Evolutionary conservation across 305 asterid genomes (phyloP).

Genomic region (Fraxinus velutina): DNA sequence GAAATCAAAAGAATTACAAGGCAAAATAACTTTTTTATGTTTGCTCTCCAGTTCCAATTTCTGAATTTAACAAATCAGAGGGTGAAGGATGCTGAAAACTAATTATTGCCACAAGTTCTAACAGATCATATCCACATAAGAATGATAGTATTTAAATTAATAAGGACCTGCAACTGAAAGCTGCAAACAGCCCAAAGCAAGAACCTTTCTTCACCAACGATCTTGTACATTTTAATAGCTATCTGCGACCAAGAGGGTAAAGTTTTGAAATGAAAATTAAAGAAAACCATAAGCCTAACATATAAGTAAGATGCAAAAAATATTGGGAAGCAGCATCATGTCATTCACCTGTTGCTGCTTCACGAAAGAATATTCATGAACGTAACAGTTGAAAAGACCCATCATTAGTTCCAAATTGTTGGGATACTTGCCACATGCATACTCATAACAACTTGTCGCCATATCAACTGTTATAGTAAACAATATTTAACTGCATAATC

Average conservation of each 20-base stretch:
- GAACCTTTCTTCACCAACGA: constrained; percentile 84
- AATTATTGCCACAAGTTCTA: neutral
- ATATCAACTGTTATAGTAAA: constrained; percentile 64
- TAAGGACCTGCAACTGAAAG: constrained; percentile 87
- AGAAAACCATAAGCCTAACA: neutral
- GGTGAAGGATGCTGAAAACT: neutral
- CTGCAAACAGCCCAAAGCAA: constrained; percentile 98
- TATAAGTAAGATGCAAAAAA: neutral
- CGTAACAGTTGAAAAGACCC: constrained; percentile 93
- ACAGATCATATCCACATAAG: constrained; percentile 1
- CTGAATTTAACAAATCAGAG: neutral
- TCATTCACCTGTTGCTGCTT: constrained; percentile 95
- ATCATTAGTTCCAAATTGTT: constrained; percentile 82
- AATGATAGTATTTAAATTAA: constrained; percentile 11
- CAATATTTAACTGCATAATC: constrained; percentile 6
- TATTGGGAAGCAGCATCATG: constrained; percentile 4
- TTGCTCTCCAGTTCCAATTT: constrained; percentile 7
- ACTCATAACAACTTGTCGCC: constrained; percentile 96
- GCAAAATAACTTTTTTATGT: neutral
- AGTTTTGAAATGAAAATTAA: constrained; percentile 7
- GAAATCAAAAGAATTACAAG: neutral
- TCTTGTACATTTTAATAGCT: constrained; percentile 95
- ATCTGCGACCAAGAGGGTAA: constrained; percentile 38
- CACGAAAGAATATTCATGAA: constrained; percentile 84
- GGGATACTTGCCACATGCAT: constrained; percentile 77